phyloP scores from a whole-genome alignment of 2,329 filamentous ascomycete genomes.

The Cucurbitaria berberidis region DNA sequence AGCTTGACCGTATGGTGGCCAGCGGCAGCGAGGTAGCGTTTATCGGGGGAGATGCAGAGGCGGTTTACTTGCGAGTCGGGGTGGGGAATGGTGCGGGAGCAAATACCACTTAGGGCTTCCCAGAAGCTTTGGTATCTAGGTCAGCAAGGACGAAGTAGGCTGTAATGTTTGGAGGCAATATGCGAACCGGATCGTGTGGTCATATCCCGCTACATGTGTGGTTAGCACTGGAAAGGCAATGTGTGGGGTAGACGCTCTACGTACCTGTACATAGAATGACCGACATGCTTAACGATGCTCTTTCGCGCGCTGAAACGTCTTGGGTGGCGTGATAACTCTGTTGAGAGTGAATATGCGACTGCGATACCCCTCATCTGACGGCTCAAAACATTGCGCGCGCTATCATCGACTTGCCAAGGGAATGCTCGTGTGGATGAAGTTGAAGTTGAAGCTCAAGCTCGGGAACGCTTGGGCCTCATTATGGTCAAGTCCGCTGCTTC shows the following conservation, averaged over 20 bases:
- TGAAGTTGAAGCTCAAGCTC: slow-evolving; percentile 10
- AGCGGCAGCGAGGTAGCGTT: slow-evolving; percentile 86
- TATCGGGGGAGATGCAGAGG: slow-evolving; percentile 97
- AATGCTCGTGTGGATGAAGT: background rate
- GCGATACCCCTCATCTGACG: background rate
- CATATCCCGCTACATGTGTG: slow-evolving; percentile 66
- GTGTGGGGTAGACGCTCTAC: slow-evolving; percentile 34
- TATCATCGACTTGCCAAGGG: background rate
- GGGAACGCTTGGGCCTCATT: slow-evolving; percentile 3
- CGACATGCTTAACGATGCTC: slow-evolving; percentile 56
- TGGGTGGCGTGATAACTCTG: background rate
- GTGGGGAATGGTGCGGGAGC: slow-evolving; percentile 96
- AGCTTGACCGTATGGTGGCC: slow-evolving; percentile 90
- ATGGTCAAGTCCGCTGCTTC: background rate
- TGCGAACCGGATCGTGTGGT: slow-evolving; percentile 74
- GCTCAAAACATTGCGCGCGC: slow-evolving; percentile 5
- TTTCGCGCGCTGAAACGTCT: background rate
- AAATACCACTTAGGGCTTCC: slow-evolving; percentile 97
- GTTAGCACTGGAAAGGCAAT: slow-evolving; percentile 26
- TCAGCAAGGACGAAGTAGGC: slow-evolving; percentile 12
- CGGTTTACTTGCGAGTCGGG: slow-evolving; percentile 98
- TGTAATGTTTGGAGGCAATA: background rate
- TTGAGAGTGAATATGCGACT: slow-evolving; percentile 5
- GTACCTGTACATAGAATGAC: slow-evolving; percentile 72
- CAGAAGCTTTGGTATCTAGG: slow-evolving; percentile 72